Percentiles rank a stretch among this genome's conserved stretches.
These are phyloP conservation scores for Fusarium sp. DNA, from an alignment of 2,329 filamentous ascomycete genomes.

Conservation along the genomic window DNA sequence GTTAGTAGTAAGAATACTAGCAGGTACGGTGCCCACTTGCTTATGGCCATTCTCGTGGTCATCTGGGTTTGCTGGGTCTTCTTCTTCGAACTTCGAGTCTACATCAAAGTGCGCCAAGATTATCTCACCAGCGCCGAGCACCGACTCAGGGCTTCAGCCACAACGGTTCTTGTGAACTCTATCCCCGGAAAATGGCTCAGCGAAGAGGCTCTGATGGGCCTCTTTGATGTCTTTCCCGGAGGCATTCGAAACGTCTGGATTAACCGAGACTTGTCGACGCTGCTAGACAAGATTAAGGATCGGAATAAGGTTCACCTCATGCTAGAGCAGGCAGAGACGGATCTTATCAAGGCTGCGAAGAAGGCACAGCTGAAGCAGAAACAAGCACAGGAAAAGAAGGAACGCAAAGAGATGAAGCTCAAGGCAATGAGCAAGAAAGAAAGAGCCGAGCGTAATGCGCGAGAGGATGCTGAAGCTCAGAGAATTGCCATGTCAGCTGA, in stretches of 20 bases:
- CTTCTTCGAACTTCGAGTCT: conserved; percentile 86
- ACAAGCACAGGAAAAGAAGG: conserved; percentile 72
- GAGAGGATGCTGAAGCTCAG: conserved; percentile 61
- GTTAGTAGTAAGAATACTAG: conserved; percentile 72
- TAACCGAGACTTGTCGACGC: conserved; percentile 85
- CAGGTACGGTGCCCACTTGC: conserved; percentile 85
- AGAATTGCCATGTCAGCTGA: conserved; percentile 60
- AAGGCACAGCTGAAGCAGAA: conserved; percentile 79
- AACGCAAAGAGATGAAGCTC: conserved; percentile 62
- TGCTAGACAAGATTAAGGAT: conserved; percentile 84
- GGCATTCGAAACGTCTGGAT: conserved; percentile 97
- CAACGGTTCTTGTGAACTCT: conserved; percentile 90
- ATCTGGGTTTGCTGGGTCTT: conserved; percentile 88
- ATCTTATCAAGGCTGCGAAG: conserved; percentile 82
- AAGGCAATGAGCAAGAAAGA: conserved; percentile 64
- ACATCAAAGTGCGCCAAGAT: conserved; percentile 92
- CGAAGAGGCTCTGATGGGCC: conserved; percentile 79
- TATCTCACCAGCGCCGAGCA: conserved; percentile 96
- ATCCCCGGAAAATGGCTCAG: conserved; percentile 93
- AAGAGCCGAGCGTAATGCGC: conserved; percentile 57
- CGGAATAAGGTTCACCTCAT: conserved; percentile 76
- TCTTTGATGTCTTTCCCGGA: conserved; percentile 97
- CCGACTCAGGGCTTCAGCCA: conserved; percentile 90
- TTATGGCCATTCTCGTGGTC: conserved; percentile 82
- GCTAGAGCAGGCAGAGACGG: conserved; percentile 86